Conservation (phyloP, 495 filamentous ascomycete species). For the Schizothecium vesticola region DNA sequence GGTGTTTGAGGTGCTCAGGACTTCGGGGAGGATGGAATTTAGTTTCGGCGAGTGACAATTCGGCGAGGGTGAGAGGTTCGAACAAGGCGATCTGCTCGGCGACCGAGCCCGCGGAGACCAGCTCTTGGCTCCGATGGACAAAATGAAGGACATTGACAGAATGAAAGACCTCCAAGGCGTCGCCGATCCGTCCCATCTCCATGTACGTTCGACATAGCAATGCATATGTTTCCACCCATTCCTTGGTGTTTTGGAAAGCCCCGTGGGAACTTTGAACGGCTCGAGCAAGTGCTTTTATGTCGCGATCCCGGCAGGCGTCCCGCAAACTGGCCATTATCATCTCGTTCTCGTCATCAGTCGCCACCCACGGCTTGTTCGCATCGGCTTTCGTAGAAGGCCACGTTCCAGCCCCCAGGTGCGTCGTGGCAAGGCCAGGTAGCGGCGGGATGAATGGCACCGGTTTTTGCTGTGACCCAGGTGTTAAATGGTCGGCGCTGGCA, state of each 20-base stretch:
- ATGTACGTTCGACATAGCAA: conserved; percentile 34
- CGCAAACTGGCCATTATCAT: not conserved
- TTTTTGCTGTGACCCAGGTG: not conserved
- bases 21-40: not conserved
- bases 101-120: not conserved
- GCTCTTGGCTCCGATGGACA: conserved; percentile 11
- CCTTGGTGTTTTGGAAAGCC: conserved; percentile 11
- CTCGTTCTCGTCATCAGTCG: not conserved
- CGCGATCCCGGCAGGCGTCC: not conserved
- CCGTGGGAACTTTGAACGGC: conserved; percentile 23
- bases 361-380: not conserved
- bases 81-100: not conserved
- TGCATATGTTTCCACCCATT: conserved; percentile 32
- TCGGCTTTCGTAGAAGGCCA: not conserved
- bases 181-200: conserved; percentile 22
- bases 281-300: not conserved
- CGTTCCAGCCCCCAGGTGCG: not conserved
- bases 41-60: not conserved
- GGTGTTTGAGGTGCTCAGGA: not conserved
- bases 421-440: not conserved
- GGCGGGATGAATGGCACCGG: not conserved
- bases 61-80: not conserved
- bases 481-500: not conserved
- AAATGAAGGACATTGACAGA: conserved; percentile 19
- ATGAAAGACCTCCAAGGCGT: conserved; percentile 28